These are phyloP conservation scores for Cardamine chenopodiifolia DNA, from an alignment of 345 rosid genomes.

Conservation along the genomic window DNA sequence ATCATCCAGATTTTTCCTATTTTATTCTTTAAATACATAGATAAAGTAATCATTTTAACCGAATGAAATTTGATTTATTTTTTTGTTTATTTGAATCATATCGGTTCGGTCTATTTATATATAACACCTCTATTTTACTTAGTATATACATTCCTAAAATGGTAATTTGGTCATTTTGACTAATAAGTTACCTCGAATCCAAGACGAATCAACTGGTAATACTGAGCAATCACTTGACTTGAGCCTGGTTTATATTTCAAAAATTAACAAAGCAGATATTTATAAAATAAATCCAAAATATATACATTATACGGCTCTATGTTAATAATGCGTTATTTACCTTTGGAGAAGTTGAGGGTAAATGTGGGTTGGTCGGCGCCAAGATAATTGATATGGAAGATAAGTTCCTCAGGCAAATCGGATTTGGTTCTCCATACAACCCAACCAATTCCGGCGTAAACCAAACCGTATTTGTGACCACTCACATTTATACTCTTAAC, in stretches of 20 bases:
- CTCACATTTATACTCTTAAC: conserved; percentile 67
- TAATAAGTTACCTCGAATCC: conserved; percentile 35
- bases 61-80: too few relatives aligned
- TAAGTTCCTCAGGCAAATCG: conserved; percentile 66
- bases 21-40: not conserved
- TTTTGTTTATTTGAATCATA: not conserved
- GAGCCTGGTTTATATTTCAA: conserved; percentile 43
- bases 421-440: conserved; percentile 61
- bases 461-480: conserved; percentile 65
- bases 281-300: not conserved
- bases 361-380: conserved; percentile 67
- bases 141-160: not conserved
- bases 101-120: not conserved
- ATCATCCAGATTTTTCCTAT: not conserved
- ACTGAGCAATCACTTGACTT: conserved; percentile 43
- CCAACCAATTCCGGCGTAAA: conserved; percentile 69
- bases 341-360: conserved; percentile 69
- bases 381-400: conserved; percentile 63
- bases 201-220: conserved; percentile 69
- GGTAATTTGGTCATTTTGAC: not conserved
- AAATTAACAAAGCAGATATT: not conserved
- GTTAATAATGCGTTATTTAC: conserved; percentile 22
- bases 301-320: too few relatives aligned
- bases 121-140: too few relatives aligned
- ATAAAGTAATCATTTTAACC: not conserved